Conservation (phyloP, 805 yeast species). For the Metschnikowia gelsemii region DNA sequence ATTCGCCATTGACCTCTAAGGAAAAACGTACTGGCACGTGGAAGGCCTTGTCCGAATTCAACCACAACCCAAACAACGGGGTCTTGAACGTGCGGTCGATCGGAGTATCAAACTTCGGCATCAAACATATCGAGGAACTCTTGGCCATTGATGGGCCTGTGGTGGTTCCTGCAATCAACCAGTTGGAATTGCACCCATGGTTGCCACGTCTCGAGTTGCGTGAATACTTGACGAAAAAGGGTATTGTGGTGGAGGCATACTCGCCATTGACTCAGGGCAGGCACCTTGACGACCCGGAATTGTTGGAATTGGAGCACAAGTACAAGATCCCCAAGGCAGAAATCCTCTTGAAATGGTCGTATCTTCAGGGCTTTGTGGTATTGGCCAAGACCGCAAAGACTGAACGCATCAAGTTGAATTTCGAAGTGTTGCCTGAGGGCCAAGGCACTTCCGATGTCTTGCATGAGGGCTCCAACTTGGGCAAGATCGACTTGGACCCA, state of each 20-base stretch:
- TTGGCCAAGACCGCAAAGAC: slow-evolving; percentile 63
- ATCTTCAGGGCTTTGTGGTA: slow-evolving; percentile 68
- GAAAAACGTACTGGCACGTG: slow-evolving; percentile 58
- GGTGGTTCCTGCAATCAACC: slow-evolving; percentile 65
- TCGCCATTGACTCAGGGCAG: slow-evolving; percentile 73
- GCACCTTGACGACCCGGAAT: slow-evolving; percentile 53
- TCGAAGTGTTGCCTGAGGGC: slow-evolving; percentile 47
- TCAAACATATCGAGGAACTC: slow-evolving; percentile 57
- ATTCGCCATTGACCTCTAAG: slow-evolving; percentile 49
- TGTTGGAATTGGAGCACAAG: slow-evolving; percentile 49
- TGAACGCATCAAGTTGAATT: slow-evolving; percentile 52
- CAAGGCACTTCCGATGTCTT: slow-evolving; percentile 23
- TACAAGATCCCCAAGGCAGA: slow-evolving; percentile 57
- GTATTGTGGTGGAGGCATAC: slow-evolving; percentile 68
- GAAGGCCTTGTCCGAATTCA: slow-evolving; percentile 73
- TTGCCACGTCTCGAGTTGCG: slow-evolving; percentile 64
- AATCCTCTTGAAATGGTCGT: slow-evolving; percentile 69
- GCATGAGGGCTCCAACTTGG: slow-evolving; percentile 28
- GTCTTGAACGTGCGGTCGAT: slow-evolving; percentile 59
- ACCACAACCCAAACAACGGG: slow-evolving; percentile 46
- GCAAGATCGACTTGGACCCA: slow-evolving; percentile 41
- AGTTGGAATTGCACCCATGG: slow-evolving; percentile 86
- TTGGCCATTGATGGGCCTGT: slow-evolving; percentile 53
- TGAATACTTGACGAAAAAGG: slow-evolving; percentile 54
- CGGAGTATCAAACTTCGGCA: slow-evolving; percentile 78